phyloP scores from a whole-genome alignment of 345 rosid genomes.

The Chamaenerion angustifolium region DNA sequence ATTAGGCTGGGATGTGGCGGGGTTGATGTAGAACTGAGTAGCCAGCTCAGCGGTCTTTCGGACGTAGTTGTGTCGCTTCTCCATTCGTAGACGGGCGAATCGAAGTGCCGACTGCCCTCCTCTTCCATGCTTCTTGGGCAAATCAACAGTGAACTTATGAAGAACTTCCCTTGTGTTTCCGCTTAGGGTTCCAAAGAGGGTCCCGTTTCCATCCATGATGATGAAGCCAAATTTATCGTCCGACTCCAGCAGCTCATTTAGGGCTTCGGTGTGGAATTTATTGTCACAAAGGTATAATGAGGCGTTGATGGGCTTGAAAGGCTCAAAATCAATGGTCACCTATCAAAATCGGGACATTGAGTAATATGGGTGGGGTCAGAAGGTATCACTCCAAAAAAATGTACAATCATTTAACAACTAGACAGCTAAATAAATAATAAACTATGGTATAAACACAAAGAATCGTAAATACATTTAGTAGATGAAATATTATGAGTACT shows the following conservation, averaged over 20 bases:
- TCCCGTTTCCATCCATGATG: slow-evolving; percentile 92
- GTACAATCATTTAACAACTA: too few species aligned
- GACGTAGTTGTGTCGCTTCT: slow-evolving; percentile 84
- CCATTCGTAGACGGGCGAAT: slow-evolving; percentile 92
- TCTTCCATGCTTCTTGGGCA: slow-evolving; percentile 91
- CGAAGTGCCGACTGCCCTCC: slow-evolving; percentile 95
- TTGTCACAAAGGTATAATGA: slow-evolving; percentile 81
- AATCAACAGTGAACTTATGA: slow-evolving; percentile 80
- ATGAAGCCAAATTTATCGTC: slow-evolving; percentile 91
- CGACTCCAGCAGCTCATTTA: slow-evolving; percentile 74
- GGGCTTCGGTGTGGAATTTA: slow-evolving; percentile 78
- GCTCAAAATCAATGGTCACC: slow-evolving; percentile 64
- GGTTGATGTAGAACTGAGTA: slow-evolving; percentile 76
- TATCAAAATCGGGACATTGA: too few species aligned
- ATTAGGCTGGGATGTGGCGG: slow-evolving; percentile 92
- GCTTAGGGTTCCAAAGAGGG: slow-evolving; percentile 79
- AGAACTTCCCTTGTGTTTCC: slow-evolving; percentile 87
- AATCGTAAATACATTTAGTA: too few species aligned
- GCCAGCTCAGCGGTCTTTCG: slow-evolving; percentile 96
- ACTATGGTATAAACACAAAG: too few species aligned
- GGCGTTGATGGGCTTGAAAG: slow-evolving; percentile 85
- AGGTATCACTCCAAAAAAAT: too few species aligned
- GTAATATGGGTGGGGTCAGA: too few species aligned
- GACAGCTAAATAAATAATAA: too few species aligned
- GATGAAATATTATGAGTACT: too few species aligned